Percentiles rank a stretch among this genome's conserved stretches.
These are phyloP conservation scores for Leishmania major DNA, from an alignment of 208 protist genomes.

Conservation along the genomic window DNA sequence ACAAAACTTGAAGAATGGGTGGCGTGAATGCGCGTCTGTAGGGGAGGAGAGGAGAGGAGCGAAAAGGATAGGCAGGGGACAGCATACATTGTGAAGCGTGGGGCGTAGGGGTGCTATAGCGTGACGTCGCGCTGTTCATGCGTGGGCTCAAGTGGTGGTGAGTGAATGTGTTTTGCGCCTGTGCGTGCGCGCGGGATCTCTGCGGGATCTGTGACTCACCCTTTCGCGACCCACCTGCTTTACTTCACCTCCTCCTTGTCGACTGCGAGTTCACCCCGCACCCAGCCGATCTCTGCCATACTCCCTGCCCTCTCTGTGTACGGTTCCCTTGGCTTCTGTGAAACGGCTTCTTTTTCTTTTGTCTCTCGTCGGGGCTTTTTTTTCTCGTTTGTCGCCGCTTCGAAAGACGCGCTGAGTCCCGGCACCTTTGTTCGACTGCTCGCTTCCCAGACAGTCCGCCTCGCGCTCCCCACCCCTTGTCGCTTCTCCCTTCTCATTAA, in stretches of 20 bases:
- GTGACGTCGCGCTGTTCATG: neutral
- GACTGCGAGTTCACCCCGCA: neutral
- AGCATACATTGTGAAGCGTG: neutral
- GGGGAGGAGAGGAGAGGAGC: neutral
- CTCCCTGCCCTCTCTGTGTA: neutral
- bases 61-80: neutral
- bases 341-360: neutral
- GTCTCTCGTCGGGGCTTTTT: neutral
- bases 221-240: neutral
- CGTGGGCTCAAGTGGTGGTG: neutral
- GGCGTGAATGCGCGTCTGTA: neutral
- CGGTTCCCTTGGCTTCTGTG: neutral
- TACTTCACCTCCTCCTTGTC: neutral
- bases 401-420: neutral
- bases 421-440: neutral
- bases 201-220: too few relatives aligned
- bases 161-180: neutral
- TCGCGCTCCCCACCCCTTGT: neutral
- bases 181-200: neutral
- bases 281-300: neutral
- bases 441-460: neutral
- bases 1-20: neutral
- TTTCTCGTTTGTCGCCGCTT: neutral
- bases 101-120: neutral
- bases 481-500: neutral